Percentiles rank a stretch among this genome's conserved stretches.
These are phyloP conservation scores for Ganoderma boninense DNA, from an alignment of 1,284 basidiomycete genomes.

Conservation along the genomic window DNA sequence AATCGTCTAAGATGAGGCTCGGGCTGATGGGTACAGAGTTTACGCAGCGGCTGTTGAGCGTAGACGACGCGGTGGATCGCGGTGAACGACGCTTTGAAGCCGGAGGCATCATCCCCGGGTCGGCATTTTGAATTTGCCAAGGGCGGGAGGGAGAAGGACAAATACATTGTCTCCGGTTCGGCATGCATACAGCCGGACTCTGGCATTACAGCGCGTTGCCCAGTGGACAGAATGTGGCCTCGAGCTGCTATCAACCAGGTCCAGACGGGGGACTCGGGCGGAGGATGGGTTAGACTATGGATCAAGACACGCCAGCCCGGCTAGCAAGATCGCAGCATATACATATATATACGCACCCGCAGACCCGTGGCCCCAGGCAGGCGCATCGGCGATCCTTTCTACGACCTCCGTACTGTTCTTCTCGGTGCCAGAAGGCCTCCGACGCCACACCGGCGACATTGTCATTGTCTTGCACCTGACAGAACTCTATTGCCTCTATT, in stretches of 20 bases:
- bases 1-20: background rate
- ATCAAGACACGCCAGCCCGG: constrained; percentile 1
- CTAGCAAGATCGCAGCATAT: background rate
- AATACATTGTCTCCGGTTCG: background rate
- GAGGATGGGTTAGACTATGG: background rate
- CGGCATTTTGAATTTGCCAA: background rate
- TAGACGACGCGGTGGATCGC: background rate
- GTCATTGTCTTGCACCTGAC: background rate
- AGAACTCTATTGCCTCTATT: background rate
- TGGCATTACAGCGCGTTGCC: background rate
- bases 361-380: background rate
- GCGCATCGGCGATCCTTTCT: background rate
- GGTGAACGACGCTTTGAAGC: background rate
- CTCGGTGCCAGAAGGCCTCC: background rate
- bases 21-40: background rate
- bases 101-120: background rate
- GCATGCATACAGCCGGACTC: background rate
- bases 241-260: background rate
- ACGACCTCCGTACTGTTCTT: background rate
- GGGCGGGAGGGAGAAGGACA: background rate
- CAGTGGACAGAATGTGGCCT: background rate
- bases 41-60: background rate
- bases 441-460: background rate
- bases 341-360: background rate
- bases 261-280: background rate